Base-by-base conservation (phyloP, 805 yeast genomes). In the Danielozyma ontarioensis region DNA sequence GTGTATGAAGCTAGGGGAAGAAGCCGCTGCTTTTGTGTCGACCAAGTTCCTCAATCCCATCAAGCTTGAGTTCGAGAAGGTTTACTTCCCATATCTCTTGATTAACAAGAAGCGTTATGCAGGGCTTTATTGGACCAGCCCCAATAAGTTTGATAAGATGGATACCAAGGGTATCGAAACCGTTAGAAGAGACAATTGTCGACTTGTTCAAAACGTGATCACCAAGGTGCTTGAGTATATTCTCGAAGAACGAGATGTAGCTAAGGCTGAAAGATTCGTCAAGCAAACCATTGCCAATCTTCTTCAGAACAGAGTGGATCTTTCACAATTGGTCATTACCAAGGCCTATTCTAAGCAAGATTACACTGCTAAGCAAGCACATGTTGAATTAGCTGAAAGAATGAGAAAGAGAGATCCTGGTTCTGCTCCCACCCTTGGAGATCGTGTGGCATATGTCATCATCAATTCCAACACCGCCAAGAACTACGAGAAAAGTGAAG, bases 151-250 rank as follows among this genome's bases (percentile, higher is more conserved):
- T 50, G 98, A 94, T 58, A 93, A 93, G 61, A 82, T 93, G 88
- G 99, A 93, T 57, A 90, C 97, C 22, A 93, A 93, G 53, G 99
- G 99, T 57, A 83, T 93, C 41, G 99, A 95, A 51, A 93, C 98
- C 0, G 99, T 93, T 27, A 80, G 99, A 59, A 79, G 99, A 69
- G 99, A 93, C 54, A 94, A 95, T 44, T 93, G 99, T 60, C 76
- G 95, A 27, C 65, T 93, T 45, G 98, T 94, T 3, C 96, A 89
- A 46, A 83, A 85, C 50, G 98, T 94, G 13, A 85, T 93, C 59
- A 94, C 96, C 14, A 84, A 86, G 37, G 95, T 93, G 2, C 64
- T 93, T 50, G 86, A 85, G 41, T 74, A 76, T 40, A 87, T 94
- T 38, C 65, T 93, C 44, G 93, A 89, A 50, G 90, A 87, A 31